phyloP scores from a whole-genome alignment of 306 rosid species.

The Medicago ruthenica region DNA sequence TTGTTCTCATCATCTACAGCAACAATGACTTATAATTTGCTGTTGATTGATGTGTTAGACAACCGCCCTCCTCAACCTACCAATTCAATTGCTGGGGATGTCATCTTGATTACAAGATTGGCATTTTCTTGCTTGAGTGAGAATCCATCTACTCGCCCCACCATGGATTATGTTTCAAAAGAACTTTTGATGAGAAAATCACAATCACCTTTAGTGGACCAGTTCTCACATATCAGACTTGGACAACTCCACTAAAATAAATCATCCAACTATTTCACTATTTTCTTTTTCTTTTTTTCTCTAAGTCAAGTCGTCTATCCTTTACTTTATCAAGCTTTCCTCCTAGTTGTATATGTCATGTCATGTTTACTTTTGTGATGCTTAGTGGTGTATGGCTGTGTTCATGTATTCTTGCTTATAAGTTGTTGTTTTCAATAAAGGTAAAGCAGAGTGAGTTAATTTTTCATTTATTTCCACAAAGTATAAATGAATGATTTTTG shows the following conservation, averaged over 20 bases:
- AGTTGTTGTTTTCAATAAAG: conserved; percentile 1
- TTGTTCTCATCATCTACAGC: conserved; percentile 32
- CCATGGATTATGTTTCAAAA: conserved; percentile 37
- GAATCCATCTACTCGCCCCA: conserved; percentile 41
- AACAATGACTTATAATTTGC: conserved; percentile 12
- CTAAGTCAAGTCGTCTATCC: not conserved
- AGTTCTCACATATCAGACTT: conserved; percentile 23
- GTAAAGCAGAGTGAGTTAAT: not conserved
- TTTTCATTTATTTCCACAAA: not conserved
- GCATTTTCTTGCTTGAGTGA: conserved; percentile 34
- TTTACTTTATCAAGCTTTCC: not conserved
- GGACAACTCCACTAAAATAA: conserved; percentile 42
- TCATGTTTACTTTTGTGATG: conserved; percentile 6
- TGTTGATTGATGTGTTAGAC: conserved; percentile 32
- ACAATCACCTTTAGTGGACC: conserved; percentile 23
- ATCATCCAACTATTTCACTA: not conserved
- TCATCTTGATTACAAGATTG: conserved; percentile 31
- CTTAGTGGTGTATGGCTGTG: conserved; percentile 8
- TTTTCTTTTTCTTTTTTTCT: not conserved
- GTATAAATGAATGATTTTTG: not conserved
- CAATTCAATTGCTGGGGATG: not conserved
- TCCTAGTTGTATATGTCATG: not conserved
- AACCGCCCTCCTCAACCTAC: conserved; percentile 25
- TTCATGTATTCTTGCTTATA: not conserved
- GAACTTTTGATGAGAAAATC: conserved; percentile 22